Evolutionary conservation across 805 yeast species (phyloP).

Genomic region (Phaffomyces opuntiae): DNA sequence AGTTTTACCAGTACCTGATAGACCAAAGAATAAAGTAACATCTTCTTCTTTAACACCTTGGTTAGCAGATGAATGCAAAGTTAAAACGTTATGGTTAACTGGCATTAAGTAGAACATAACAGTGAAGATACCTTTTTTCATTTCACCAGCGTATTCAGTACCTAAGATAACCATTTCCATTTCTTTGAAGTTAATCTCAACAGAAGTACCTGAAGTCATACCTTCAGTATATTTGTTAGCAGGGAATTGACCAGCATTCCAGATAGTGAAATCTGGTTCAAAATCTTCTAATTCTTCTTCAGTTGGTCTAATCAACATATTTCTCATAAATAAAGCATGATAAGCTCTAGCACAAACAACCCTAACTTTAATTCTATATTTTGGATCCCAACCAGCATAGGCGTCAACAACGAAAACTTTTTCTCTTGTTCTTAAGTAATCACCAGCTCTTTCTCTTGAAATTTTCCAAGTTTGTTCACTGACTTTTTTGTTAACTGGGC

Average conservation of each 20-base stretch:
- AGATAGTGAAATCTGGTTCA: slow-evolving; percentile 96
- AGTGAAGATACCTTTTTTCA: slow-evolving; percentile 98
- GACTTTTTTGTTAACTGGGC: slow-evolving; percentile 95
- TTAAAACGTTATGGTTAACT: slow-evolving; percentile 80
- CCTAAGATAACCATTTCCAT: slow-evolving; percentile 99
- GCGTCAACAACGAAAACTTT: slow-evolving; percentile 94
- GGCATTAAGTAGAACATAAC: slow-evolving; percentile 99
- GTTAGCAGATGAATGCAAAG: slow-evolving; percentile 92
- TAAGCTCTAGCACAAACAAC: slow-evolving; percentile 97
- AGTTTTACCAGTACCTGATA: slow-evolving; percentile 98
- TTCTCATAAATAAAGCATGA: slow-evolving; percentile 97
- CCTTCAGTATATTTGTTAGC: slow-evolving; percentile 95
- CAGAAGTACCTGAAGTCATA: slow-evolving; percentile 94
- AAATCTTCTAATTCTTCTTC: slow-evolving; percentile 79
- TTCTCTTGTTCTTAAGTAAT: slow-evolving; percentile 91
- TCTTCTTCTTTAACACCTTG: slow-evolving; percentile 79
- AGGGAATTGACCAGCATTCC: slow-evolving; percentile 98
- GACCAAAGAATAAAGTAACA: slow-evolving; percentile 92
- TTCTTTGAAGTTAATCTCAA: slow-evolving; percentile 91
- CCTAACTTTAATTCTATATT: slow-evolving; percentile 92
- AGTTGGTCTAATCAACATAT: slow-evolving; percentile 95
- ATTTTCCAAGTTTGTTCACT: slow-evolving; percentile 92
- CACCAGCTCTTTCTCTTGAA: slow-evolving; percentile 93
- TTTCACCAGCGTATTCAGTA: slow-evolving; percentile 98
- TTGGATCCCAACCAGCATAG: slow-evolving; percentile 98